Evolutionary conservation across 129 eudicot genomes (phyloP).

Genomic region (Flaveria linearis): DNA sequence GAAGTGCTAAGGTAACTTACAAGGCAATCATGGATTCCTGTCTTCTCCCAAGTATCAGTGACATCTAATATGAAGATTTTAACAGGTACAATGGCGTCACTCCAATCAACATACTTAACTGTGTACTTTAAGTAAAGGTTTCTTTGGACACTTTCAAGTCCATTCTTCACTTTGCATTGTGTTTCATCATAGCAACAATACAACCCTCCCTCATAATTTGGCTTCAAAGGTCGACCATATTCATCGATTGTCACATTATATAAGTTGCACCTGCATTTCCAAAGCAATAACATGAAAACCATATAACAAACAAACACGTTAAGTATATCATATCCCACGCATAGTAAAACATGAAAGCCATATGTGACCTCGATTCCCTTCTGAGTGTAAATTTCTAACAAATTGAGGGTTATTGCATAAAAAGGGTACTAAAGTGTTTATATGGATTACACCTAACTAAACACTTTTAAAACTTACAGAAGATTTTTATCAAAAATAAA

Average conservation of each 20-base stretch:
- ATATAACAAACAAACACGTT: background rate
- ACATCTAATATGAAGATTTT: conserved; percentile 63
- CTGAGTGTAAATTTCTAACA: no score
- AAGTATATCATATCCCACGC: no score
- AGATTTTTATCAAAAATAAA: no score
- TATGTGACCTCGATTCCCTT: no score
- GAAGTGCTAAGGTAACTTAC: conserved; percentile 14
- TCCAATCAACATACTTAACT: conserved; percentile 71
- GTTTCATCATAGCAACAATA: conserved; percentile 62
- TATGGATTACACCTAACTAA: no score
- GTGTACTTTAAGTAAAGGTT: conserved; percentile 62
- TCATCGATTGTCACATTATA: conserved; percentile 56
- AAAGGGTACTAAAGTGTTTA: no score
- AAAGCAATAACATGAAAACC: background rate
- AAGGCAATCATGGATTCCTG: conserved; percentile 47
- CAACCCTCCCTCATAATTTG: conserved; percentile 60
- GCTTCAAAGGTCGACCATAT: conserved; percentile 41
- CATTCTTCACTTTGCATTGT: conserved; percentile 58
- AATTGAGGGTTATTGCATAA: no score
- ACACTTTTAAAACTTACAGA: no score
- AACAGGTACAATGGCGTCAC: conserved; percentile 57
- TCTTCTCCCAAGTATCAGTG: conserved; percentile 63
- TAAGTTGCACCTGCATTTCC: conserved; percentile 60
- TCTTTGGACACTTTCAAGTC: conserved; percentile 42
- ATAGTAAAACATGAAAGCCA: no score